Evolutionary conservation across 2,329 filamentous ascomycete species (phyloP), one percentile per base, ranked within the genome.

Genomic region (Hymenoscyphus fructigenus): DNA sequence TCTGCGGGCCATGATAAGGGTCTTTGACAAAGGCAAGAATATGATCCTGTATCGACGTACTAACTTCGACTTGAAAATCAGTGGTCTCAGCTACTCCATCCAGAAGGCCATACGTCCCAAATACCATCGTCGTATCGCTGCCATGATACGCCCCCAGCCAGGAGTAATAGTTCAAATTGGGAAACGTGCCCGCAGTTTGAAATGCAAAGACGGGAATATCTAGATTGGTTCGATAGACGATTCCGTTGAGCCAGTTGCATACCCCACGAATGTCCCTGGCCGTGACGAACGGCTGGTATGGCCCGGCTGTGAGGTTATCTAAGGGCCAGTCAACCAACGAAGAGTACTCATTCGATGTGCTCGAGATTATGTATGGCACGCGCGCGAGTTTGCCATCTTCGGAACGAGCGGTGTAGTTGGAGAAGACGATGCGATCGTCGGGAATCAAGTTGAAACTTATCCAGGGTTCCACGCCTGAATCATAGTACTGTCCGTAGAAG

Each of bases 131-230:
- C 23, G 76, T 66, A 65, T 77, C 75, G 10, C 71, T 64, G 3
- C 62, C 68, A 57, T 77, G 75, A 66, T 71, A 77, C 4, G 76
- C 73, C 7, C 75, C 75, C 26, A 68, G 70, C 15, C 70, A 65
- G 1, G 67, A 68, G 38, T 63, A 68, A n/a, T 75, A 61, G 9
- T 66, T 67, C 44, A 73, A 68, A 50, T 76, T 75, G 2, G 74
- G 73, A 41, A 73, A 77, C 20, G 70, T 61, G n/a, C 73, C 75
- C 26, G 71, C 69, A 60, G 71, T 77, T 32, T 73, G 70, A 63
- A 76, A 77, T 56, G 75, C 68, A 74, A 74, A 77, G 6, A 73
- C 74, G 3, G 75, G 73, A 0, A 76, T 76, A 17, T 75, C 75
- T 56, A 76, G 76, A 23, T 72, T 70, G 3, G 66, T 65, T 15